Evolutionary conservation across 169 alveolate genomes (phyloP), one percentile per base, ranked within the genome.

Genomic region (Cryptosporidium ryanae): DNA sequence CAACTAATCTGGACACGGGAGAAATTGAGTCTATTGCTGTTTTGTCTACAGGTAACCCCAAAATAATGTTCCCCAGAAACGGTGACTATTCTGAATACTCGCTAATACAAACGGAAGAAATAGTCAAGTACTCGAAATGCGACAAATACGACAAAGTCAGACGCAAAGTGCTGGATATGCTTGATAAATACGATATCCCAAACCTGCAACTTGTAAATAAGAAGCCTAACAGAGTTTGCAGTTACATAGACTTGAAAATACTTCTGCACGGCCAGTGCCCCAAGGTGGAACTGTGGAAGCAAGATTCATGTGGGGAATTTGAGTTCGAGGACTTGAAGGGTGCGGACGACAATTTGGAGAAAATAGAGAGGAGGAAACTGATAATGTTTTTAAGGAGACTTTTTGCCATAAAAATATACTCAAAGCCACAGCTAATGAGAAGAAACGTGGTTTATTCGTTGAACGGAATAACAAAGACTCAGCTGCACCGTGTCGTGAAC

Each of bases 401-500:
- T 3, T 76, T 59, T 57, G 87, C 87, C 12, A 46, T 61, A 29
- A 76, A 76, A 46, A 59, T 61, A 38, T 76, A 76, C 15, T 76
- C 76, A 21, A 76, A 76, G 29, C 29, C 87, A 18, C 71, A 76
- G 12, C 52, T 76, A 49, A 61, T 61, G 23, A 27, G 71, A 43
- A 55, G 64, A 25, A 76, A 76, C 49, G 63, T 76, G 17, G 87
- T 76, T 5, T 76, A 59, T n/a, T 38, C 63, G 17, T 7, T 55
- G 8, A 21, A 61, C 21, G 76, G 87, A 34, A 43, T 27, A 59
- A 61, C 34, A 34, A 76, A 34, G 52, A 76, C 87, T 52, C 87
- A 76, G 46, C 15, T 76, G 50, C 87, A 76, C 27, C 61, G 87
- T 10, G 87, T 46, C 18, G 21, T 76, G 17, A 76, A 76, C 64